A percentile compares a stretch with the other conserved stretches of the same genome.
phyloP scores from a whole-genome alignment of 2,329 filamentous ascomycete species.

The Fusarium agapanthi region DNA sequence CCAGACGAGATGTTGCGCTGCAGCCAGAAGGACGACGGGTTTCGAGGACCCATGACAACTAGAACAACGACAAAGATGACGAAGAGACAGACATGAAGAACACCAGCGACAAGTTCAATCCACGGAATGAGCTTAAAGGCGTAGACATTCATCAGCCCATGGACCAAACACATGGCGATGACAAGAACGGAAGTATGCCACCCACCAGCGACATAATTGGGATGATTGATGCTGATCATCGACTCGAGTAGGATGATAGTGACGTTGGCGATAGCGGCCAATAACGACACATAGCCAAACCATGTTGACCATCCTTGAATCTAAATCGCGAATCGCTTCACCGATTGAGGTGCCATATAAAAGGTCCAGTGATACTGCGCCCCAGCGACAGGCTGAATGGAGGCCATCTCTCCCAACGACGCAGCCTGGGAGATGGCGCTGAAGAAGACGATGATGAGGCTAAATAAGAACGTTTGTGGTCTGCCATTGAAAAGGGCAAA shows the following conservation, averaged over 20 bases:
- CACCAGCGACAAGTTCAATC: conserved; percentile 37
- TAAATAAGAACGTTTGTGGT: conserved; percentile 38
- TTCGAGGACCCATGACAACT: conserved; percentile 36
- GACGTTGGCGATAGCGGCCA: conserved; percentile 39
- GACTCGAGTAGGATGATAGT: conserved; percentile 41
- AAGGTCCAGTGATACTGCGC: conserved; percentile 40
- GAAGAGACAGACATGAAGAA: conserved; percentile 37
- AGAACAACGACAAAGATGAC: conserved; percentile 39
- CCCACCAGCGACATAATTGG: conserved; percentile 32
- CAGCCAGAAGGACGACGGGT: conserved; percentile 35
- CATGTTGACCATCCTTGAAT: conserved; percentile 40
- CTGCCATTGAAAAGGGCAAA: conserved; percentile 40
- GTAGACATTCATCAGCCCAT: conserved; percentile 35
- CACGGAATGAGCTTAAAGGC: conserved; percentile 37
- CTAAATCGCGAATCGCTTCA: conserved; percentile 38
- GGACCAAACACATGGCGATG: conserved; percentile 39
- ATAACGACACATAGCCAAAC: conserved; percentile 38
- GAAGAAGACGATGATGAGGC: conserved; percentile 40
- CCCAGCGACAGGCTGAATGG: conserved; percentile 35
- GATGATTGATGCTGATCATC: conserved; percentile 39
- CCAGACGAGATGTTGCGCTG: conserved; percentile 32
- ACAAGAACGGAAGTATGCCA: conserved; percentile 39
- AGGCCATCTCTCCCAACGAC: conserved; percentile 38
- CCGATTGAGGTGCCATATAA: conserved; percentile 29
- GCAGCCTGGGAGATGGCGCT: conserved; percentile 38